Base-by-base conservation (phyloP, 2,329 filamentous ascomycete species). In the Claviceps humidiphila region DNA sequence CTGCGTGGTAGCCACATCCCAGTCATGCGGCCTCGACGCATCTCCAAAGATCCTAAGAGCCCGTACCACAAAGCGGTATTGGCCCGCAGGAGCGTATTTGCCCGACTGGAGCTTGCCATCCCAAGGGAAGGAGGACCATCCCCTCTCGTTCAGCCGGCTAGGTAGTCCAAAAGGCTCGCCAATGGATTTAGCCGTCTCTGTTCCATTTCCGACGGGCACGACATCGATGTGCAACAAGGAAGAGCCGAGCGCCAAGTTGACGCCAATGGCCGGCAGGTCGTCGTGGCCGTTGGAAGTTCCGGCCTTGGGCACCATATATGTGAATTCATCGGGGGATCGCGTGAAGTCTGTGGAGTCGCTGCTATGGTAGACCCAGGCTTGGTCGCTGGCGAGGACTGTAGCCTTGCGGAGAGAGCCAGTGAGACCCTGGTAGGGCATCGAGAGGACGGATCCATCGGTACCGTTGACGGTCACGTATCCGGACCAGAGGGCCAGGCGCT, bases 1-100 rank as follows among this genome's bases (percentile, higher is more conserved):
- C 2, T 61, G 61, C 17, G 72, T 69, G 57, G 72, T 66, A 5
- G 59, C 57, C 1, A 63, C 57, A 22, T 78, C 75, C 61, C 74
- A 79, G 49, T 78, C 73, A 2, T 59, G 62, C 0, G 63, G 51
- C 50, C 69, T 64, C 9, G 63, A 59, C 20, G 63, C 59, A 53
- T 78, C 66, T 2, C 76, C 75, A 56, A 72, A 75, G 53, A 78
- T 68, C 55, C 68, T 69, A 56, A 78, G 59, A 2, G 74, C 71
- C 54, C 68, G 68, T 39, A 76, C 64, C 1, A 64, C 64, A 50
- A 78, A 63, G 60, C 70, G 72, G 63, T 80, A 79, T 37, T 60
- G 57, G 5, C 75, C 76, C 1, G 66, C 63, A 0, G 73, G 70
- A 1, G 68, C 74, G 51, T 72, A 75, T 0, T 56, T 63, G 5